Conservation (phyloP, 2,329 filamentous ascomycete species). For the Diaporthe helianthi region DNA sequence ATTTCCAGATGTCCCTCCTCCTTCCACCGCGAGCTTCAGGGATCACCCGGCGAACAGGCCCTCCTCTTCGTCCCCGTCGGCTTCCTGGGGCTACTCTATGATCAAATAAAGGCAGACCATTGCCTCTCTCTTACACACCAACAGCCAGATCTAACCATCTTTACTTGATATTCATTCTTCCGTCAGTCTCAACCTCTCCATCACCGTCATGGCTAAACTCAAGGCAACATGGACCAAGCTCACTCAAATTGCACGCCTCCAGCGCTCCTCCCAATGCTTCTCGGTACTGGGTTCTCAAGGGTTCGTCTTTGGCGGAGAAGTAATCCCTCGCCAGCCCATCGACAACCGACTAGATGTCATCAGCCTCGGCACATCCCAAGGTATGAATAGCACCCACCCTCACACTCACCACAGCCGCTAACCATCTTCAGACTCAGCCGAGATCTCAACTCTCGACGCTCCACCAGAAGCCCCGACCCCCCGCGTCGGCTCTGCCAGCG, state of each 20-base stretch:
- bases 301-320: neutral
- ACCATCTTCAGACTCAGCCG: neutral
- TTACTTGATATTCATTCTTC: neutral
- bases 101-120: neutral
- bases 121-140: neutral
- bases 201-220: neutral
- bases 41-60: neutral
- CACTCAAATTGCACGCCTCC: neutral
- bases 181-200: neutral
- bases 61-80: neutral
- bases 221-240: slow-evolving; percentile 1
- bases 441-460: neutral
- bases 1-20: no score
- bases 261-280: slow-evolving; percentile 10
- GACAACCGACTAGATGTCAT: neutral
- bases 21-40: neutral
- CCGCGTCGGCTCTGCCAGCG: slow-evolving; percentile 1
- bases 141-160: no score
- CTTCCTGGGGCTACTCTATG: neutral
- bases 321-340: neutral
- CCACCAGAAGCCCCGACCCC: neutral
- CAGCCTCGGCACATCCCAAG: neutral
- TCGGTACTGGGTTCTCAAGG: neutral
- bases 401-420: neutral
- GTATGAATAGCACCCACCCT: neutral